Evolutionary conservation across 2,329 filamentous ascomycete genomes (phyloP).

Genomic region (Fusarium xylarioides): DNA sequence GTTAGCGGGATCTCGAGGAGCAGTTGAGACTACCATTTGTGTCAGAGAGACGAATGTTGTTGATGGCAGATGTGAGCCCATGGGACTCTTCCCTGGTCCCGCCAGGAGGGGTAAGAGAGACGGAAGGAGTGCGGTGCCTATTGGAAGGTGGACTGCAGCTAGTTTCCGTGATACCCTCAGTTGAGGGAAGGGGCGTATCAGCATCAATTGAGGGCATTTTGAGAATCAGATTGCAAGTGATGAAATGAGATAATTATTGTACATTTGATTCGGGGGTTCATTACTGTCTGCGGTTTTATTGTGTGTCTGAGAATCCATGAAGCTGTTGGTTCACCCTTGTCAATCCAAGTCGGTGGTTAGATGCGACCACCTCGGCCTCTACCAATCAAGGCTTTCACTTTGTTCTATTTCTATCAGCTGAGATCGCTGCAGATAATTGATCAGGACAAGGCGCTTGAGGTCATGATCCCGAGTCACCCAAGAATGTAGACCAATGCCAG

Average conservation of each 20-base stretch:
- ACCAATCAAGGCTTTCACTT: background rate
- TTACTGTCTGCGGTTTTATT: background rate
- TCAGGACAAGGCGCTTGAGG: background rate
- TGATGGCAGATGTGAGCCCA: background rate
- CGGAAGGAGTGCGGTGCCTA: conserved; percentile 23
- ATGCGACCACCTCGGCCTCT: background rate
- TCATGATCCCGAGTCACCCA: background rate
- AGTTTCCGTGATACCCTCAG: background rate
- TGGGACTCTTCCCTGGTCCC: background rate
- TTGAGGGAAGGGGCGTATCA: background rate
- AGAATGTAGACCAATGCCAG: too few relatives aligned
- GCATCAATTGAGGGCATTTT: background rate
- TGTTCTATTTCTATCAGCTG: background rate
- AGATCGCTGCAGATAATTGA: background rate
- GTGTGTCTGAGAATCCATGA: background rate
- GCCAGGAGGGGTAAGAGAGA: conserved; percentile 18
- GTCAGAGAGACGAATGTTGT: conserved; percentile 14
- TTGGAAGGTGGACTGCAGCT: background rate
- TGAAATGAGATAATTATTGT: background rate
- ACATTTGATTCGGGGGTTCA: background rate
- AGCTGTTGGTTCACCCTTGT: conserved; percentile 3
- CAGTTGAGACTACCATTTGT: background rate
- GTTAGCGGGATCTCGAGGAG: background rate
- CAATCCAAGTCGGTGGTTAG: background rate
- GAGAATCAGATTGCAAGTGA: background rate